phyloP scores from a whole-genome alignment of 2,329 filamentous ascomycete genomes.

The Helicocarpus griseus region DNA sequence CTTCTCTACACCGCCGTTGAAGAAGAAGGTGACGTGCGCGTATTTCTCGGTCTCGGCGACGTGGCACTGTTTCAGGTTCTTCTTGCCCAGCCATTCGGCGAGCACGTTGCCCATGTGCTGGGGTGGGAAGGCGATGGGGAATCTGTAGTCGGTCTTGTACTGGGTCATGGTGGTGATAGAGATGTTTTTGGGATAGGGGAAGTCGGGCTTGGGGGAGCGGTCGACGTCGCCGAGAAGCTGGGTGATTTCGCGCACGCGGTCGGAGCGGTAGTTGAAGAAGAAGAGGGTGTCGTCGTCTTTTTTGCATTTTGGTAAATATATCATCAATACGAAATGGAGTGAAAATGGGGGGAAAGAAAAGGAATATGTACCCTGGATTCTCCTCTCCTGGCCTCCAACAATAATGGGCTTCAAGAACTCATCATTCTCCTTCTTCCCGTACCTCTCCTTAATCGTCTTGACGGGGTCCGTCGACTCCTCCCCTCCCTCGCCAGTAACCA shows the following conservation, averaged over 20 bases:
- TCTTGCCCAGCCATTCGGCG: conserved; percentile 88
- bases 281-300: conserved; percentile 86
- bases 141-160: conserved; percentile 93
- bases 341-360: not conserved
- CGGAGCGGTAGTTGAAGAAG: conserved; percentile 99
- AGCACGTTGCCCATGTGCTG: conserved; percentile 98
- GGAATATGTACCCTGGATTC: conserved; percentile 61
- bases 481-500: conserved; percentile 69
- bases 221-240: conserved; percentile 89
- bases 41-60: conserved; percentile 99
- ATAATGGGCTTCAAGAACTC: conserved; percentile 99
- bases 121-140: conserved; percentile 83
- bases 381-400: conserved; percentile 72
- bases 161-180: conserved; percentile 92
- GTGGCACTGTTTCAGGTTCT: conserved; percentile 86
- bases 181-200: conserved; percentile 85
- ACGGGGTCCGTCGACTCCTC: conserved; percentile 78
- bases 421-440: conserved; percentile 80
- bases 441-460: conserved; percentile 75
- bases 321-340: not conserved
- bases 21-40: conserved; percentile 98
- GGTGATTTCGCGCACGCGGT: conserved; percentile 91
- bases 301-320: conserved; percentile 15
- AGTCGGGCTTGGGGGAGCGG: conserved; percentile 80
- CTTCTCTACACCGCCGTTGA: conserved; percentile 98